phyloP scores from a whole-genome alignment of 768 basidiomycete species.

The Kwoniella bestiolae region DNA sequence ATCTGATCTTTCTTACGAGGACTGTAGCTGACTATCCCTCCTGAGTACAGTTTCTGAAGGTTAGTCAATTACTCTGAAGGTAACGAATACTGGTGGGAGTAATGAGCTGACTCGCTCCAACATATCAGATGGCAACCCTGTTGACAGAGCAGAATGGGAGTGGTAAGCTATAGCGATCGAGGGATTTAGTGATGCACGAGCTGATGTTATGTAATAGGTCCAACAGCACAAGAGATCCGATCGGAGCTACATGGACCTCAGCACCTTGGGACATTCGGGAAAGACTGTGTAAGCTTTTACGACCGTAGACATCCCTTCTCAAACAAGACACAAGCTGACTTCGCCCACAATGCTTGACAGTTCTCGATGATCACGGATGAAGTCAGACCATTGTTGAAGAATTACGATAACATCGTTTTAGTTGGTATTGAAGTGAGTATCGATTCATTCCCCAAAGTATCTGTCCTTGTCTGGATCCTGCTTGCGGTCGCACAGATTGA shows the following conservation, averaged over 20 bases:
- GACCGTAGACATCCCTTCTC: background rate
- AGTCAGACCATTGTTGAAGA: constrained; percentile 64
- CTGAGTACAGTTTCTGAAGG: constrained; percentile 5
- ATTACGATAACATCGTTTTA: constrained; percentile 69
- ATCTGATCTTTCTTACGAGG: background rate
- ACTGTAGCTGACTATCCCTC: background rate
- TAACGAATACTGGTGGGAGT: background rate
- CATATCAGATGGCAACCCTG: constrained; percentile 21
- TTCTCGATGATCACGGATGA: constrained; percentile 86
- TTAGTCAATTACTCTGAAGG: background rate
- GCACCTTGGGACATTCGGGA: constrained; percentile 21
- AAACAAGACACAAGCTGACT: background rate
- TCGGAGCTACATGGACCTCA: constrained; percentile 11
- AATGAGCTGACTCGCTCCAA: background rate
- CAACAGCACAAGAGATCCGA: constrained; percentile 15
- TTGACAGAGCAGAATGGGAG: constrained; percentile 28
- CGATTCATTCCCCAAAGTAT: no score
- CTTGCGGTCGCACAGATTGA: no score
- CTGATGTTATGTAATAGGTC: constrained; percentile 2
- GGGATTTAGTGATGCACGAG: background rate
- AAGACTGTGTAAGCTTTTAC: constrained; percentile 15
- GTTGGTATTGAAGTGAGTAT: constrained; percentile 89
- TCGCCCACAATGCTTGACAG: constrained; percentile 27
- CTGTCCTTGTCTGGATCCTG: no score
- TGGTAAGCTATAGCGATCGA: constrained; percentile 3